Base-by-base conservation (phyloP, 345 rosid genomes). In the Lumnitzera littorea region DNA sequence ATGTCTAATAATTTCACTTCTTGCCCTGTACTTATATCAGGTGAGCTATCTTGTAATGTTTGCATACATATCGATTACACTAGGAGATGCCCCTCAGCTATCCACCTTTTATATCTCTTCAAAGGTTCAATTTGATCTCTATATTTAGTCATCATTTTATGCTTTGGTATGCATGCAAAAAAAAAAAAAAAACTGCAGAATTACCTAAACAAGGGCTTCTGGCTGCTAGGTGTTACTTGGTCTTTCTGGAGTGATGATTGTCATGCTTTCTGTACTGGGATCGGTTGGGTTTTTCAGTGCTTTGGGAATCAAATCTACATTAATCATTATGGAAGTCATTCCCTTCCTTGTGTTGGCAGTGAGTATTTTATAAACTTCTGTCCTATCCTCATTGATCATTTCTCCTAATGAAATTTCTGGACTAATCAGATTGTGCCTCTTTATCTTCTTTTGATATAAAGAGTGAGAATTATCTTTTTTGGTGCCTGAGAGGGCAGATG, bases 261-360 rank as follows among this genome's bases (percentile, higher is more conserved):
- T 92, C 77, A 67, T 92, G 91, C 88, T 89, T 55, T 89, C 97
- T 70, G 97, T 92, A 53, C 91, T 92, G 69, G 98, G 96, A 70
- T 85, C 98, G 48, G 91, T 85, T 66, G 98, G 98, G 56, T 54
- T 92, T 72, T 92, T 87, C 77, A 89, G 98, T 60, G 88, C 84
- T 53, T 65, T 92, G 63, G 97, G 98, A 74, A 80, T 92, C 55
- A 87, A 85, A 74, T 89, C 98, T 58, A 92, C 98, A 16, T 78
- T 92, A 55, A 89, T 92, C 69, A 92, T 92, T 71, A 89, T 92
- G 97, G 98, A 92, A 84, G 98, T 92, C 80, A 89, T 92, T 69
- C 98, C 98, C 64, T 92, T 92, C 72, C 81, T 92, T 69, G 98
- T 92, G 58, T 75, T 92, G 71, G 98, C 98, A 50, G 98, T 92